These are phyloP conservation scores for Vaccinium myrtillus DNA, from an alignment of 148 eudicot species.

Conservation along the genomic window DNA sequence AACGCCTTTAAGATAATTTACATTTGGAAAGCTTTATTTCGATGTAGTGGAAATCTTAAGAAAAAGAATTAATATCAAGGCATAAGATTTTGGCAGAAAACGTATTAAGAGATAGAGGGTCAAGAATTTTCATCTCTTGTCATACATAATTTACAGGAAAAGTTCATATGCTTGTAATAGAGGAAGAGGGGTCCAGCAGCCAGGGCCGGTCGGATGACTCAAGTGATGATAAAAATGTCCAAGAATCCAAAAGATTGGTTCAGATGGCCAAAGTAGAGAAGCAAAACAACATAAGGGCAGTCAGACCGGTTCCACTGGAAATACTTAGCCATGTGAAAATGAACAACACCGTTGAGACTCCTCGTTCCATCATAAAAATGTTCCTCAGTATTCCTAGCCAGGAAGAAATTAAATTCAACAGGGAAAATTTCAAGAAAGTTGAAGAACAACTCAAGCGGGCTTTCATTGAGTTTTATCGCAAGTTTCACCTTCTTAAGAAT, in stretches of 20 bases:
- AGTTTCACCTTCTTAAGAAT: conserved; percentile 39
- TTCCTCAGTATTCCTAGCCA: conserved; percentile 16
- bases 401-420: conserved; percentile 23
- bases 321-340: conserved; percentile 35
- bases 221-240: not conserved
- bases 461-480: conserved; percentile 30
- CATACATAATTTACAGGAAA: conserved; percentile 14
- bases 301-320: conserved; percentile 24
- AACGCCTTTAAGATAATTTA: too few relatives aligned
- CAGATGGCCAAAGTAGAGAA: not conserved
- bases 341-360: conserved; percentile 30
- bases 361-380: conserved; percentile 31
- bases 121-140: not conserved
- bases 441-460: conserved; percentile 29
- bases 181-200: conserved; percentile 22
- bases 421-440: conserved; percentile 27
- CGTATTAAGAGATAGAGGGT: not conserved
- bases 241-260: not conserved
- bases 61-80: not conserved
- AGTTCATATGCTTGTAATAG: conserved; percentile 19
- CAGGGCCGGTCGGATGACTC: conserved; percentile 4
- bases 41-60: too few relatives aligned
- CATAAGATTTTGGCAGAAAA: not conserved
- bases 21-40: not conserved
- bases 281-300: not conserved